Base-by-base conservation (phyloP, 768 basidiomycete genomes). In the Lactifluus piperatus region DNA sequence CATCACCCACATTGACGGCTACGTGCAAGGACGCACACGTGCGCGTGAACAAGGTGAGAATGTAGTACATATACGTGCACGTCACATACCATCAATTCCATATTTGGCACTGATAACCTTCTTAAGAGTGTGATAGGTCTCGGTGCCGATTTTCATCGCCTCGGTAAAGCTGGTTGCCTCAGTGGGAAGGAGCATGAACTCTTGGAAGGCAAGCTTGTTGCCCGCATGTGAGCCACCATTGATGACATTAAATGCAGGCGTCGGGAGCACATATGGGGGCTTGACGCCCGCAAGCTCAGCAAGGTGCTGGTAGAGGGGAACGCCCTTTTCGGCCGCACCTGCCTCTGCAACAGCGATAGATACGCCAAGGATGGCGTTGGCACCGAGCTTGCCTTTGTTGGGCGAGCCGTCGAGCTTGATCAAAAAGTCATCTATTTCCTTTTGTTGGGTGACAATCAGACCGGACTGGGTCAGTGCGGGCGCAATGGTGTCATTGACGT, bases 181-280 rank as follows among this genome's bases (percentile, higher is more conserved):
- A 62, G 93, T 94, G 62, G 97, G 95, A 63, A 97, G 81, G 67
- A 99, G 81, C 97, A 99, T 98, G 81, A 99, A 99, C 76, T 99
- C 97, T 76, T 99, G 97, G 91, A 98, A 99, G 39, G 97, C 97
- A 64, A 99, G 89, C 76, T 95, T 94, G 83, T 99, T 99, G 51
- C 97, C 97, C 59, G 97, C 97, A 72, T 99, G 97, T 63, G 95
- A 97, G 64, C 97, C 97, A 74, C 97, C 97, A 76, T 99, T 99
- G 81, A 99, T 99, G 68, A 99, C 97, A 73, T 99, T 99, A 83
- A 99, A 94, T 59, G 91, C 85, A 49, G 97, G 97, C 71, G 76
- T 77, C 62, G 97, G 97, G 68, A 98, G 86, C 61, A 92, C 81
- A 74, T 86, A 97, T 46, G 97, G 95, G 54, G 91, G 79, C 76